These are phyloP conservation scores for Exophiala alcalophila DNA, from an alignment of 2,329 filamentous ascomycete genomes.

Conservation along the genomic window DNA sequence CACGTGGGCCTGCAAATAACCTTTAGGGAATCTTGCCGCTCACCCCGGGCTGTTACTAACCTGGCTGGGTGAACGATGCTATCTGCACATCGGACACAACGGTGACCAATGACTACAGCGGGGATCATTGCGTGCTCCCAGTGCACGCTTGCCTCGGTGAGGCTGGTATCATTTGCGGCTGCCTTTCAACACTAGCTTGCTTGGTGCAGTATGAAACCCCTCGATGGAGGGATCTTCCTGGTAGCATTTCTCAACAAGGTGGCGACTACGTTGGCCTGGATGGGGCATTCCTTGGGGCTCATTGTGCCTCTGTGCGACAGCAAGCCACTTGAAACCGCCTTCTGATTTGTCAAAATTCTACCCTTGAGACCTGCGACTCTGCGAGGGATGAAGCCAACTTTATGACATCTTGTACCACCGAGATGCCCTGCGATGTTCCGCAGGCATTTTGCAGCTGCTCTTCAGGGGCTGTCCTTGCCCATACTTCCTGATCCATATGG, in stretches of 20 bases:
- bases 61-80: no score
- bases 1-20: slow-evolving; percentile 12
- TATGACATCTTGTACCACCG: slow-evolving; percentile 25
- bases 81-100: neutral
- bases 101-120: neutral
- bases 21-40: no score
- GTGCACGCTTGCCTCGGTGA: neutral
- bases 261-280: slow-evolving; percentile 8
- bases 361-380: slow-evolving; percentile 3
- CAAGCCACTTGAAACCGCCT: slow-evolving; percentile 7
- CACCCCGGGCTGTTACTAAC: no score
- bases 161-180: slow-evolving; percentile 4
- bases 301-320: slow-evolving; percentile 23
- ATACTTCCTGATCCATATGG: no score
- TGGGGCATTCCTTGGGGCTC: slow-evolving; percentile 15
- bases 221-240: slow-evolving; percentile 10
- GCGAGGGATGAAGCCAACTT: slow-evolving; percentile 18
- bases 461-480: slow-evolving; percentile 22
- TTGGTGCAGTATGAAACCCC: slow-evolving; percentile 3
- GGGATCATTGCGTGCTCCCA: neutral
- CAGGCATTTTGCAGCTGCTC: slow-evolving; percentile 19
- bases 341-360: slow-evolving; percentile 28
- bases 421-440: slow-evolving; percentile 22
- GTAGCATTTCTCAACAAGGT: slow-evolving; percentile 5
- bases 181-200: slow-evolving; percentile 4